Conservation (phyloP, 2,329 filamentous ascomycete species). For the Blastomyces parvus region DNA sequence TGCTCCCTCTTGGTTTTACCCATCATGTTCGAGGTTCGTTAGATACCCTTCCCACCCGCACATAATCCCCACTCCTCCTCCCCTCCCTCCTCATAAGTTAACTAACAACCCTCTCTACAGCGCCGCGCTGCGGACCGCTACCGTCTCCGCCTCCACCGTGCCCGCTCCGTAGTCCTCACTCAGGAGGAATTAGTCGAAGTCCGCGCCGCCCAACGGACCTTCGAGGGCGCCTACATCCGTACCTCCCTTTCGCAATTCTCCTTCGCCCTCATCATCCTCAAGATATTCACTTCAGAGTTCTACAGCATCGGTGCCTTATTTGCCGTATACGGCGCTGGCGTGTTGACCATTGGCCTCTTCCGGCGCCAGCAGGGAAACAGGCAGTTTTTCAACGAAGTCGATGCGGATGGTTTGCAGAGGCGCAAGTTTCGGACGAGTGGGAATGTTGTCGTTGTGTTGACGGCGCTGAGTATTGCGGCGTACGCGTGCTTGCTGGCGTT, state of each 20-base stretch:
- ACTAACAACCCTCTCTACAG: constrained; percentile 26
- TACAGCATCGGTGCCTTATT: constrained; percentile 95
- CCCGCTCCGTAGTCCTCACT: constrained; percentile 72
- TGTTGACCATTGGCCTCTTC: constrained; percentile 75
- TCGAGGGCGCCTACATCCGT: constrained; percentile 92
- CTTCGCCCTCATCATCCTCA: constrained; percentile 86
- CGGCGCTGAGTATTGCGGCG: constrained; percentile 52
- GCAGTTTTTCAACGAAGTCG: constrained; percentile 66
- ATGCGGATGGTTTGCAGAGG: constrained; percentile 51
- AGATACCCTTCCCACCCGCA: neutral
- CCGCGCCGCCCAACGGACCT: constrained; percentile 87
- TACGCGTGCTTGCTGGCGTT: constrained; percentile 52
- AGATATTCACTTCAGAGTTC: constrained; percentile 95
- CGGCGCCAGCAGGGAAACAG: constrained; percentile 83
- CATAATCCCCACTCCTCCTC: neutral
- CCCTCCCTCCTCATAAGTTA: neutral
- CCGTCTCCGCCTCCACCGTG: constrained; percentile 71
- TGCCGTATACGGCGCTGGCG: constrained; percentile 77
- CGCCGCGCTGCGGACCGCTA: constrained; percentile 63
- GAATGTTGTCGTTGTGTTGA: constrained; percentile 55
- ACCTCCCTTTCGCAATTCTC: constrained; percentile 92
- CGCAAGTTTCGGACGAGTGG: constrained; percentile 57
- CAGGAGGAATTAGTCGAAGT: constrained; percentile 84
- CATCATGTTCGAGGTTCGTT: constrained; percentile 16
- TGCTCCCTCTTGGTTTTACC: constrained; percentile 1